Conservation (phyloP, 139 green algal genomes). For the Tetradesmus lagerheimii region DNA sequence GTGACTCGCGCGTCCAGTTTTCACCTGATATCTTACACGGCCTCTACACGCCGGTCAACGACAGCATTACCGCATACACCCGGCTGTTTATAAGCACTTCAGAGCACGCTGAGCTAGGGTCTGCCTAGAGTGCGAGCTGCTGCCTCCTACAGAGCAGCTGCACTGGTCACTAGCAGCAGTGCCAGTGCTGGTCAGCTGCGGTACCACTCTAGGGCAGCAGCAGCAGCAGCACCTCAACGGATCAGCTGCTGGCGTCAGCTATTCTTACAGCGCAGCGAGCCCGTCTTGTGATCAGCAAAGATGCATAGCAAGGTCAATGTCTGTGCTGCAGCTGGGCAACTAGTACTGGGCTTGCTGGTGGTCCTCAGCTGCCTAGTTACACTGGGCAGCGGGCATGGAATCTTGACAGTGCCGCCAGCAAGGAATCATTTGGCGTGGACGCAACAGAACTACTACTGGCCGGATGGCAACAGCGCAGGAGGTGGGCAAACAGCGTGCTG, state of each 20-base stretch:
- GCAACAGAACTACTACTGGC: slow-evolving; percentile 34
- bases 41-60: not conserved
- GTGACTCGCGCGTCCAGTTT: not conserved
- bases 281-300: not conserved
- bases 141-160: not conserved
- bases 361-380: not conserved
- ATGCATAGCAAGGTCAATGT: not conserved
- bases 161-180: not conserved
- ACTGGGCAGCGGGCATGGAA: slow-evolving; percentile 11
- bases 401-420: slow-evolving; percentile 30
- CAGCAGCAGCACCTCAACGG: not conserved
- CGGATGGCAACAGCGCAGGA: slow-evolving; percentile 27
- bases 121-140: not conserved
- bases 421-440: slow-evolving; percentile 25
- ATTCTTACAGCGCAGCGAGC: no score
- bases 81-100: no score
- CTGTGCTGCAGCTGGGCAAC: not conserved
- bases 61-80: not conserved
- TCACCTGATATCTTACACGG: not conserved
- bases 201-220: not conserved
- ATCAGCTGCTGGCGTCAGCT: not conserved
- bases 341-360: not conserved
- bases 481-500: not conserved
- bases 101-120: not conserved
- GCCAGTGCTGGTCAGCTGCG: no score